phyloP scores from a whole-genome alignment of 371 early-diverging fungal genomes.

The Thermomucor indicae-seudaticae region DNA sequence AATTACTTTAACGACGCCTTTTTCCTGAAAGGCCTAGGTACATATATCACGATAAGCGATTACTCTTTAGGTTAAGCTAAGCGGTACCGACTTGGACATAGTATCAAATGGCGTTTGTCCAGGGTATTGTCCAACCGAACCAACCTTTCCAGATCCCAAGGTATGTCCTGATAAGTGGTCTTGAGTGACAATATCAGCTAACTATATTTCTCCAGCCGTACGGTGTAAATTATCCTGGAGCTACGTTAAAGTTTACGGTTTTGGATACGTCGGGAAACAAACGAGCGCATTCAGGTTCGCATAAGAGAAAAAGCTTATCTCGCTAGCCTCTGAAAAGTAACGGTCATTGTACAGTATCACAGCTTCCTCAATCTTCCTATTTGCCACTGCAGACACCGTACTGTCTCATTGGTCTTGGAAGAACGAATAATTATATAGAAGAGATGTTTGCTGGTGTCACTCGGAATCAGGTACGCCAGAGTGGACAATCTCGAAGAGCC shows the following conservation, averaged over 20 bases:
- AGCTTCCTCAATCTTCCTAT: conserved; percentile 78
- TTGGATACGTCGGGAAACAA: conserved; percentile 74
- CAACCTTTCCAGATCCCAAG: conserved; percentile 26
- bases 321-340: background rate
- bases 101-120: conserved; percentile 78
- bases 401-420: conserved; percentile 80
- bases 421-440: conserved; percentile 95
- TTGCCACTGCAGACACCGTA: conserved; percentile 78
- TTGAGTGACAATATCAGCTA: background rate
- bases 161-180: too few relatives aligned
- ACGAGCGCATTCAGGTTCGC: conserved; percentile 65
- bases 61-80: too few relatives aligned
- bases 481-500: background rate
- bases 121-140: conserved; percentile 42
- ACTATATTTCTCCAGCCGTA: conserved; percentile 50
- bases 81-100: too few relatives aligned
- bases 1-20: conserved; percentile 92
- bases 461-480: conserved; percentile 48
- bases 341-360: conserved; percentile 51
- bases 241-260: conserved; percentile 81
- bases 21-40: conserved; percentile 83
- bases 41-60: too few relatives aligned
- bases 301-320: too few relatives aligned
- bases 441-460: conserved; percentile 84
- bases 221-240: conserved; percentile 80